Percentiles rank a stretch among this genome's conserved stretches.
Evolutionary conservation across 495 filamentous ascomycete genomes (phyloP).

Genomic region (Aspergillus campestris): DNA sequence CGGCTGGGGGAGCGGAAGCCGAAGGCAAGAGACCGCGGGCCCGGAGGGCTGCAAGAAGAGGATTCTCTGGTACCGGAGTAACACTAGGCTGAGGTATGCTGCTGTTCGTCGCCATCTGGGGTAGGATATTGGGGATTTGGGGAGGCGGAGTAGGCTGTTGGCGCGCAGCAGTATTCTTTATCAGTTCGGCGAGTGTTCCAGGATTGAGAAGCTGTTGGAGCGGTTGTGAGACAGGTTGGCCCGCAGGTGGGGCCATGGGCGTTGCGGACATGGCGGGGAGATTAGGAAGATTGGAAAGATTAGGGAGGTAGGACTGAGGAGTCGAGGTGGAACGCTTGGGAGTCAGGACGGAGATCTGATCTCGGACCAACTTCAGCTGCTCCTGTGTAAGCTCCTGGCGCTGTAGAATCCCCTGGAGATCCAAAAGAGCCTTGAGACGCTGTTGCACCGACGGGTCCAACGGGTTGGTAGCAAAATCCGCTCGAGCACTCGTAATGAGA

Average conservation of each 20-base stretch:
- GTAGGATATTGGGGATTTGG: slow-evolving; percentile 20
- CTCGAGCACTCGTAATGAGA: slow-evolving; percentile 60
- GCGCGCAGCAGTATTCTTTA: slow-evolving; percentile 38
- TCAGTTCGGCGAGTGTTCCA: slow-evolving; percentile 41
- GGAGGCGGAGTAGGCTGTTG: slow-evolving; percentile 35
- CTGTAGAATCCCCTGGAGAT: slow-evolving; percentile 73
- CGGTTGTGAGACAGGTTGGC: slow-evolving; percentile 28
- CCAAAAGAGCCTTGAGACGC: slow-evolving; percentile 75
- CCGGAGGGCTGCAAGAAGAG: slow-evolving; percentile 38
- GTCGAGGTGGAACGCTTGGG: slow-evolving; percentile 18
- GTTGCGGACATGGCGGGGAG: slow-evolving; percentile 19
- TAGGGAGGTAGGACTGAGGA: slow-evolving; percentile 14
- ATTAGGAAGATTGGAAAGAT: slow-evolving; percentile 13
- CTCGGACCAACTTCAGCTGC: slow-evolving; percentile 69
- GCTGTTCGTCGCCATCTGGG: slow-evolving; percentile 15
- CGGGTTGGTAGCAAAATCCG: slow-evolving; percentile 62
- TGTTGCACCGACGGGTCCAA: slow-evolving; percentile 65
- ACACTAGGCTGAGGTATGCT: slow-evolving; percentile 23
- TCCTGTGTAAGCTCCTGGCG: slow-evolving; percentile 70
- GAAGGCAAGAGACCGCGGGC: slow-evolving; percentile 40
- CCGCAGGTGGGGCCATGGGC: slow-evolving; percentile 23
- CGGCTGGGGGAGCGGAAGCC: slow-evolving; percentile 23
- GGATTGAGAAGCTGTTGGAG: slow-evolving; percentile 38
- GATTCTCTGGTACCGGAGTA: slow-evolving; percentile 24
- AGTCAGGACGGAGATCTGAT: slow-evolving; percentile 66